Evolutionary conservation across 345 rosid species (phyloP).

Genomic region (Rubroshorea leprosula): DNA sequence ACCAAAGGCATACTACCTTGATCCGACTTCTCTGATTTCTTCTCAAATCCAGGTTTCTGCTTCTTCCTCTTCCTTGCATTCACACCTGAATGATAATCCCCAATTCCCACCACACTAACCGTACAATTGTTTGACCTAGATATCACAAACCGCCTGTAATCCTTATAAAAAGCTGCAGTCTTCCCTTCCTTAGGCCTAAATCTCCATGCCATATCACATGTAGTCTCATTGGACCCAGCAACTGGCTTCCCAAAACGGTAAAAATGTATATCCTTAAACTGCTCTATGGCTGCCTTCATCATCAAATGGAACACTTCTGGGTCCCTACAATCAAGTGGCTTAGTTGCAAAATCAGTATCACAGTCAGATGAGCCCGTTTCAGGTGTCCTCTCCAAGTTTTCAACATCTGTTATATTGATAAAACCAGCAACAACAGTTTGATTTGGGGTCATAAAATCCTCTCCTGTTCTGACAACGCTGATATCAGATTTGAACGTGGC

Average conservation of each 20-base stretch:
- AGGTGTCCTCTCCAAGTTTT: constrained; percentile 3
- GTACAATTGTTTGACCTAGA: constrained; percentile 61
- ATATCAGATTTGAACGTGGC: constrained; percentile 74
- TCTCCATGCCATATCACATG: constrained; percentile 94
- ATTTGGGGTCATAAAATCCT: constrained; percentile 74
- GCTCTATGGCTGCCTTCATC: constrained; percentile 77
- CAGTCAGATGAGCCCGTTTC: constrained; percentile 30
- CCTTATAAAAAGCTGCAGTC: constrained; percentile 78
- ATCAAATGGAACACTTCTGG: constrained; percentile 76
- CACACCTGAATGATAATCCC: constrained; percentile 86
- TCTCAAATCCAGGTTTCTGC: constrained; percentile 68
- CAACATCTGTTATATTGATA: constrained; percentile 63
- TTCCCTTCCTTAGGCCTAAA: constrained; percentile 95
- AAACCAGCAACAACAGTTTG: constrained; percentile 62
- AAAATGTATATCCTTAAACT: constrained; percentile 79
- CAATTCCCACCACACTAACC: constrained; percentile 47
- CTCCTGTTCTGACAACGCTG: constrained; percentile 74
- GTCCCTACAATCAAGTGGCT: constrained; percentile 75
- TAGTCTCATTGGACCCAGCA: constrained; percentile 41
- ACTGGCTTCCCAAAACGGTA: constrained; percentile 81
- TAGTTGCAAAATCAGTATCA: constrained; percentile 22
- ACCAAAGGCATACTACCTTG: constrained; percentile 29
- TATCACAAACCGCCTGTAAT: constrained; percentile 72
- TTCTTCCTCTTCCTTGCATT: constrained; percentile 89
- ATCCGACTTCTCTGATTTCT: constrained; percentile 29